Percentiles rank a stretch among this genome's conserved stretches.
These are phyloP conservation scores for Colletotrichum liaoningense DNA, from an alignment of 2,329 filamentous ascomycete genomes.

Conservation along the genomic window DNA sequence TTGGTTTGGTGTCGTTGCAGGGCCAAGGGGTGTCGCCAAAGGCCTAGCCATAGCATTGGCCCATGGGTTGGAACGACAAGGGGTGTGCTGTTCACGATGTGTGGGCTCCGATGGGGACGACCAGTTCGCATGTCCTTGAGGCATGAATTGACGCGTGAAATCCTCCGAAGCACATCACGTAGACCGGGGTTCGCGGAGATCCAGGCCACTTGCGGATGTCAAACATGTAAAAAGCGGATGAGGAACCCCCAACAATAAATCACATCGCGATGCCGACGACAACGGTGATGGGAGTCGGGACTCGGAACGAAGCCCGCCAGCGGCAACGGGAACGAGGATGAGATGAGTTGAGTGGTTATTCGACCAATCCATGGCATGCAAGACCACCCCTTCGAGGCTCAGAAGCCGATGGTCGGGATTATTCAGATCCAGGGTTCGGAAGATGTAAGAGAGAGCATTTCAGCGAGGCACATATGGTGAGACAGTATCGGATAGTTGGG, in stretches of 20 bases:
- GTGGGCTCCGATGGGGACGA: neutral
- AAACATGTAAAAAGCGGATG: neutral
- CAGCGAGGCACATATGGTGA: conserved; percentile 1
- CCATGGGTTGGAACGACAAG: neutral
- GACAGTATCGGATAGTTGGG: neutral
- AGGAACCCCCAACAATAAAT: neutral
- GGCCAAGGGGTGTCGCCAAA: neutral
- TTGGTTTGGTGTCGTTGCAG: neutral
- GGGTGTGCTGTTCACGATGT: neutral
- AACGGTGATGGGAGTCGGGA: neutral
- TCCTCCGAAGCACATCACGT: neutral
- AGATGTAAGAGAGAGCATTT: conserved; percentile 11
- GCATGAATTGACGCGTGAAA: neutral
- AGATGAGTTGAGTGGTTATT: neutral
- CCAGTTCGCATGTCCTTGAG: neutral
- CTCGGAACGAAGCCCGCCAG: neutral
- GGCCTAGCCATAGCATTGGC: neutral
- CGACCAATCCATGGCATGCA: neutral
- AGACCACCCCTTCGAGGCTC: neutral
- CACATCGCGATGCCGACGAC: neutral
- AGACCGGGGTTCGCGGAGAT: conserved; percentile 4
- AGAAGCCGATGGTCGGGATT: neutral
- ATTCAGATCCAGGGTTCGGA: neutral
- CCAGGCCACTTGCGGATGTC: neutral
- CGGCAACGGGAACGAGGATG: conserved; percentile 2